Evolutionary conservation across 352 stramenopile genomes (phyloP).

Genomic region (Pythium rishiriense): DNA sequence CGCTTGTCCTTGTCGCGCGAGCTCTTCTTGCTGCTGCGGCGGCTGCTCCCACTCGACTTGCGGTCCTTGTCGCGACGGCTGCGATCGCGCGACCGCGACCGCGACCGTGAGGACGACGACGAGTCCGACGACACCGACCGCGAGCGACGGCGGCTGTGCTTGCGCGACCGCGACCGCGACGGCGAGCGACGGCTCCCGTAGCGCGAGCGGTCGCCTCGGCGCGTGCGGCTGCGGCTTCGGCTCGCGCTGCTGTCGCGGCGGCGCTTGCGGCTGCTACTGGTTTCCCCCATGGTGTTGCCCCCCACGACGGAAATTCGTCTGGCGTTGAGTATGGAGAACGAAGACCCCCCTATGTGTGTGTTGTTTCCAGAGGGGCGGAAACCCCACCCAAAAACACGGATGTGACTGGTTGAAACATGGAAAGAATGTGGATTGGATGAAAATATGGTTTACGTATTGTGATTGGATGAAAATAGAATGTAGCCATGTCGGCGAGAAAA

Average conservation of each 20-base stretch:
- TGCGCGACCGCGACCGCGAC: conserved; percentile 12
- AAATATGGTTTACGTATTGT: conserved; percentile 12
- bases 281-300: conserved; percentile 25
- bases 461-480: background rate
- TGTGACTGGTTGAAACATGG: background rate
- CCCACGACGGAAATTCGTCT: conserved; percentile 5
- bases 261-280: conserved; percentile 35
- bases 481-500: conserved; percentile 7
- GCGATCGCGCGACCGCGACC: conserved; percentile 1
- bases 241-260: conserved; percentile 27
- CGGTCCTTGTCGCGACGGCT: conserved; percentile 19
- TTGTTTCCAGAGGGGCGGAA: too few relatives aligned
- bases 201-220: conserved; percentile 15
- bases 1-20: conserved; percentile 10
- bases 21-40: conserved; percentile 17
- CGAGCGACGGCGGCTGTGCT: conserved; percentile 9
- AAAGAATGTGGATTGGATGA: conserved; percentile 13
- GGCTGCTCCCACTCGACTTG: conserved; percentile 13
- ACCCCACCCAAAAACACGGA: background rate
- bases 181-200: conserved; percentile 8
- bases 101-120: conserved; percentile 10
- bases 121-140: conserved; percentile 11
- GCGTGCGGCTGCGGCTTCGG: conserved; percentile 27
- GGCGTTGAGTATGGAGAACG: conserved; percentile 24
- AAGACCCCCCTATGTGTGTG: too few relatives aligned